Evolutionary conservation across 2,329 filamentous ascomycete genomes (phyloP).

Genomic region (Fulvia fulva): DNA sequence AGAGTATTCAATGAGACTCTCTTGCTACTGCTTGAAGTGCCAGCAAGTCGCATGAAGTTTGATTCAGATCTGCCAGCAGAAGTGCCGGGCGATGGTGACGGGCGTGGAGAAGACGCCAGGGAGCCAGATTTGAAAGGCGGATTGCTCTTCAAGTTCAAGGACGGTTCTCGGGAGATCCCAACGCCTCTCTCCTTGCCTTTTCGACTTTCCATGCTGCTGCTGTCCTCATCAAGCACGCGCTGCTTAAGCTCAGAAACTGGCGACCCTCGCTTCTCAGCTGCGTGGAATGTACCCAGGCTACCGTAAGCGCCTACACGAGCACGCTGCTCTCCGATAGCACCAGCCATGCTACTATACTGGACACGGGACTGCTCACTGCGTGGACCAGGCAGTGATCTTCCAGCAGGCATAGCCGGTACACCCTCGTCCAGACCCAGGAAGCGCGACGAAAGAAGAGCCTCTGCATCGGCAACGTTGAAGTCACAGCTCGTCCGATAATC

Average conservation of each 20-base stretch:
- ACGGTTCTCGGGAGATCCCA: conserved; percentile 10
- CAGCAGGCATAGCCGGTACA: conserved; percentile 18
- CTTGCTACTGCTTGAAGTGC: conserved; percentile 40
- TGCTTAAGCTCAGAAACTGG: conserved; percentile 29
- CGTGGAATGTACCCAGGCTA: conserved; percentile 33
- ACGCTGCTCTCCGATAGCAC: conserved; percentile 12
- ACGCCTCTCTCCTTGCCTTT: conserved; percentile 6
- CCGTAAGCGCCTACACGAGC: conserved; percentile 30
- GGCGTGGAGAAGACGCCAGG: conserved; percentile 51
- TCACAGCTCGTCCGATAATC: conserved; percentile 84
- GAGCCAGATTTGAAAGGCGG: conserved; percentile 96
- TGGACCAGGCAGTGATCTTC: conserved; percentile 34
- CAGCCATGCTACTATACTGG: conserved; percentile 25
- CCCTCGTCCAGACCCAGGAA: conserved; percentile 85
- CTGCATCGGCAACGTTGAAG: conserved; percentile 87
- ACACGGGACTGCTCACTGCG: conserved; percentile 44
- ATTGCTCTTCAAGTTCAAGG: conserved; percentile 76
- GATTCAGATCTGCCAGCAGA: conserved; percentile 27
- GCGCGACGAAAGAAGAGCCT: conserved; percentile 83
- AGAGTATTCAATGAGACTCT: conserved; percentile 70
- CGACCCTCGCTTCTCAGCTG: conserved; percentile 27
- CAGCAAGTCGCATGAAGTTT: conserved; percentile 11
- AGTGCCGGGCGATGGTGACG: conserved; percentile 51
- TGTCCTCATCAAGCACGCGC: conserved; percentile 22
- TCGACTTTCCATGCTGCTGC: conserved; percentile 9